Conservation (phyloP, 345 rosid genomes). For the Lepidium sativum region DNA sequence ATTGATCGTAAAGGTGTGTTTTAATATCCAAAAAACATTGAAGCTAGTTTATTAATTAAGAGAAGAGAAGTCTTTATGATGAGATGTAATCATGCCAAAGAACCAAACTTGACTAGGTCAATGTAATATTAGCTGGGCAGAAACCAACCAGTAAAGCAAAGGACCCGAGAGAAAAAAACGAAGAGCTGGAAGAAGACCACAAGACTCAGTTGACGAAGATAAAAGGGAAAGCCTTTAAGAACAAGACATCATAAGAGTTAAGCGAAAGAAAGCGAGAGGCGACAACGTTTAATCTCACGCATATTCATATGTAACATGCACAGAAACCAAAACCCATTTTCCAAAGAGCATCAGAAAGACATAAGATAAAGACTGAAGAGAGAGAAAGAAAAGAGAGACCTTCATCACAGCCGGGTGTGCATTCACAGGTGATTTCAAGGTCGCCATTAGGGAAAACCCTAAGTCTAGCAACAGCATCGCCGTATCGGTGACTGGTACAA, state of each 20-base stretch:
- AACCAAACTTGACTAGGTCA: neutral
- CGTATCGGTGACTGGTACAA: constrained; percentile 96
- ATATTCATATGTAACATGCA: constrained; percentile 30
- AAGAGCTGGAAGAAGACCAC: neutral
- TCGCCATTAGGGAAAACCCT: constrained; percentile 95
- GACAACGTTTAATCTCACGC: constrained; percentile 33
- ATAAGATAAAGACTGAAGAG: neutral
- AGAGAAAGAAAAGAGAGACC: constrained; percentile 39
- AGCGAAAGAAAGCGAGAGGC: constrained; percentile 31
- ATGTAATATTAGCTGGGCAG: neutral
- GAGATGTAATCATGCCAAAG: constrained; percentile 3
- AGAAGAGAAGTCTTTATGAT: constrained; percentile 7
- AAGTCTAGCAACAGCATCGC: constrained; percentile 98
- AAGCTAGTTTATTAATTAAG: neutral
- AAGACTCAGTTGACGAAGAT: neutral
- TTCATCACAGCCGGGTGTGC: constrained; percentile 98
- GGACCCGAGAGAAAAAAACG: neutral
- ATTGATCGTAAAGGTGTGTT: neutral
- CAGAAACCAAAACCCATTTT: constrained; percentile 32
- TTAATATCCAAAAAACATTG: neutral
- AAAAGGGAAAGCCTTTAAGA: neutral
- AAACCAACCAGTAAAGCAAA: constrained; percentile 1
- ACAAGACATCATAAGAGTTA: neutral
- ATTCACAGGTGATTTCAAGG: constrained; percentile 91
- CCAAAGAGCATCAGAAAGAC: constrained; percentile 4